Conservation (phyloP, 192 early-diverging fungal species). For the Chytriomyces confervae region DNA sequence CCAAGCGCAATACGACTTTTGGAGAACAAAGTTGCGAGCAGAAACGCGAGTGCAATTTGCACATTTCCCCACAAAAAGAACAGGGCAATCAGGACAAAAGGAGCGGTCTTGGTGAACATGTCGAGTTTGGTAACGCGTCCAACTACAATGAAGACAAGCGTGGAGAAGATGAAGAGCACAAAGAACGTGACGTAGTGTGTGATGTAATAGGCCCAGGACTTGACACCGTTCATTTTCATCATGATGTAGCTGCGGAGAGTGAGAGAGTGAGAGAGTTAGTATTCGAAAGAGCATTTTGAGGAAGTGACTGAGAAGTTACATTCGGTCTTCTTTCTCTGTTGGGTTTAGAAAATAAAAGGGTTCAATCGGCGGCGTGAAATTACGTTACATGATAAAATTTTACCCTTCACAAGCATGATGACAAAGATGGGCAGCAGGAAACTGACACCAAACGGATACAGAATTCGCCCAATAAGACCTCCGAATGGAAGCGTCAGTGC, state of each 20-base stretch:
- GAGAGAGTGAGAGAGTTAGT: neutral
- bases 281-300: neutral
- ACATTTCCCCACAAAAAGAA: slow-evolving; percentile 71
- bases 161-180: slow-evolving; percentile 65
- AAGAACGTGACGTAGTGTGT: slow-evolving; percentile 65
- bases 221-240: slow-evolving; percentile 78
- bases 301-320: slow-evolving; percentile 27
- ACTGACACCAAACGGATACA: slow-evolving; percentile 77
- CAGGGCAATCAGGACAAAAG: slow-evolving; percentile 58
- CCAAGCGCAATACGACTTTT: slow-evolving; percentile 60
- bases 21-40: slow-evolving; percentile 68
- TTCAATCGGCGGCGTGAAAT: neutral
- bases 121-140: slow-evolving; percentile 63
- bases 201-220: slow-evolving; percentile 63
- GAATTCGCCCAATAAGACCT: slow-evolving; percentile 64
- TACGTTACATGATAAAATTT: neutral
- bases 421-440: slow-evolving; percentile 76
- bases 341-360: neutral
- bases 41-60: slow-evolving; percentile 71
- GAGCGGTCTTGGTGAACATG: slow-evolving; percentile 65
- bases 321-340: slow-evolving; percentile 69
- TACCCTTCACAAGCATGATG: slow-evolving; percentile 64
- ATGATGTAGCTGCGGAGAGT: slow-evolving; percentile 42
- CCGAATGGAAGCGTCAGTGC: slow-evolving; percentile 60
- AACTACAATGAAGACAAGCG: slow-evolving; percentile 66